phyloP scores from a whole-genome alignment of 2,329 filamentous ascomycete species.

The Phialocephala sp. region DNA sequence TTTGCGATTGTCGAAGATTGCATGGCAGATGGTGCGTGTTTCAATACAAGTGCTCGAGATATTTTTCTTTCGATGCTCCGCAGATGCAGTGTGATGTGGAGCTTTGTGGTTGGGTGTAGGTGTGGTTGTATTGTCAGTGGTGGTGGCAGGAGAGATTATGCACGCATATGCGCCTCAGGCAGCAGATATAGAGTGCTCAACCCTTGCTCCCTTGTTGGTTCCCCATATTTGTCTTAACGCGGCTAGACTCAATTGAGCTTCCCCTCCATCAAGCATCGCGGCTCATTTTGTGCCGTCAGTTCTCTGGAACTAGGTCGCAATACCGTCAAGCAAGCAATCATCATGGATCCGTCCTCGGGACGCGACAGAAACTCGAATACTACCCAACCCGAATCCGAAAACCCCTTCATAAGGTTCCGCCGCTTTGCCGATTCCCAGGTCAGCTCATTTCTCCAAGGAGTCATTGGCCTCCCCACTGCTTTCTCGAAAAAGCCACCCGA shows the following conservation, averaged over 20 bases:
- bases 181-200: slow-evolving; percentile 9
- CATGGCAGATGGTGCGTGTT: slow-evolving; percentile 28
- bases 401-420: slow-evolving; percentile 42
- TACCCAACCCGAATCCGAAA: slow-evolving; percentile 32
- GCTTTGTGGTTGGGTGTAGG: too few species aligned
- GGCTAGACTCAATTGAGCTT: slow-evolving; percentile 5
- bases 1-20: slow-evolving; percentile 33
- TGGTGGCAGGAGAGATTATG: too few species aligned
- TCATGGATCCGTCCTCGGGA: slow-evolving; percentile 34
- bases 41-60: slow-evolving; percentile 18
- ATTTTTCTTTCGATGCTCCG: slow-evolving; percentile 6
- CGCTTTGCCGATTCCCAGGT: slow-evolving; percentile 41
- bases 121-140: too few species aligned
- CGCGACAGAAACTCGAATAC: slow-evolving; percentile 26
- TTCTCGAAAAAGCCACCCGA: slow-evolving; percentile 33
- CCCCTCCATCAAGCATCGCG: slow-evolving; percentile 7
- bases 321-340: slow-evolving; percentile 12
- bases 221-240: neutral
- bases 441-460: slow-evolving; percentile 41
- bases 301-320: neutral
- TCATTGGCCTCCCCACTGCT: slow-evolving; percentile 42
- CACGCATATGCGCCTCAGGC: too few species aligned
- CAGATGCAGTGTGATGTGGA: slow-evolving; percentile 21
- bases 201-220: slow-evolving; percentile 20
- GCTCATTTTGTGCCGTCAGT: neutral